A percentile compares a stretch with the other conserved stretches of the same genome.
Evolutionary conservation across 768 basidiomycete species (phyloP).

Genomic region (Cyclocybe aegerita): DNA sequence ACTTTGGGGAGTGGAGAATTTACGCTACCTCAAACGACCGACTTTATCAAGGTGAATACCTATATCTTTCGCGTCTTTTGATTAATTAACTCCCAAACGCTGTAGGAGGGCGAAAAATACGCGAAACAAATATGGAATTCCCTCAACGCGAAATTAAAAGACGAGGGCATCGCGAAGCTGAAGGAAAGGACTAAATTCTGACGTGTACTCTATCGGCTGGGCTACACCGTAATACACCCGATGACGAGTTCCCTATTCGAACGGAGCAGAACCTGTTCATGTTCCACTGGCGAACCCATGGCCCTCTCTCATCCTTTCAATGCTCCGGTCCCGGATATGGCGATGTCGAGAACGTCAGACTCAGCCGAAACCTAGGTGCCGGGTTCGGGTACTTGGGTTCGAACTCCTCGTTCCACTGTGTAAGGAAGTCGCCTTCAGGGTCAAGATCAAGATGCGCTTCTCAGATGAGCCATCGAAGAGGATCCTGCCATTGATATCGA

Average conservation of each 20-base stretch:
- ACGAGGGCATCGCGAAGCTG: conserved; percentile 62
- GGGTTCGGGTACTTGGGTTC: too few relatives aligned
- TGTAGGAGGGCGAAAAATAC: conserved; percentile 65
- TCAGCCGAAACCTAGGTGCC: too few relatives aligned
- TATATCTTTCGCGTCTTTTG: not conserved
- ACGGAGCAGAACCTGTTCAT: not conserved
- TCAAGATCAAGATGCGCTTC: too few relatives aligned
- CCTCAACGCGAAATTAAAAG: conserved; percentile 62
- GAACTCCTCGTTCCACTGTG: too few relatives aligned
- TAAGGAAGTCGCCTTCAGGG: too few relatives aligned
- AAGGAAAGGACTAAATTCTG: conserved; percentile 47
- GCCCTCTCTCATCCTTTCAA: too few relatives aligned
- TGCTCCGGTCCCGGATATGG: too few relatives aligned
- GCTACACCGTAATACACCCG: not conserved
- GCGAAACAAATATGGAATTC: conserved; percentile 55
- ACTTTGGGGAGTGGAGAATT: conserved; percentile 65
- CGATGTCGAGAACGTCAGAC: too few relatives aligned
- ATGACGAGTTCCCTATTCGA: too few relatives aligned
- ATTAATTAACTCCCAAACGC: not conserved
- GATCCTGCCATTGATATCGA: too few relatives aligned
- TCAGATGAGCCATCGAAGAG: too few relatives aligned
- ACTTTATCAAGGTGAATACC: conserved; percentile 51
- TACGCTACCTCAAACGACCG: conserved; percentile 43
- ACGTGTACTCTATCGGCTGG: not conserved
- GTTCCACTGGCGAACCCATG: not conserved